A percentile compares a stretch with the other conserved stretches of the same genome.
These are phyloP conservation scores for Colletotrichum cereale DNA, from an alignment of 2,329 filamentous ascomycete species.

Conservation along the genomic window DNA sequence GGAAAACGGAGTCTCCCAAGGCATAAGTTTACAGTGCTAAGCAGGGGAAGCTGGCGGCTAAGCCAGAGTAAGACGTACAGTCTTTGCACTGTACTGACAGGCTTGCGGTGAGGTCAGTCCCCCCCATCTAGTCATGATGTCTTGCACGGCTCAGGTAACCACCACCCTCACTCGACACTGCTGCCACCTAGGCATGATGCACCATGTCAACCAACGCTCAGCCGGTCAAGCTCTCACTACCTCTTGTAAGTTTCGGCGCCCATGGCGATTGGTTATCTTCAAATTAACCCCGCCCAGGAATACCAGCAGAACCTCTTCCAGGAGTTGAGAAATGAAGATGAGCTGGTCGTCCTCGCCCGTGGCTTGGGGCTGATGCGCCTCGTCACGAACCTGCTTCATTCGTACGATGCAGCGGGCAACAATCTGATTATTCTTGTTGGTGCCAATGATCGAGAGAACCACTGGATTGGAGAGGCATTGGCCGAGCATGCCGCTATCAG, in stretches of 20 bases:
- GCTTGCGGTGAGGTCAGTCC: neutral
- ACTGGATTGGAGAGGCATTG: conserved; percentile 95
- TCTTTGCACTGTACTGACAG: neutral
- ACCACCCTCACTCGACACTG: conserved; percentile 3
- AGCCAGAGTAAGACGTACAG: neutral
- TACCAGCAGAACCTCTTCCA: conserved; percentile 97
- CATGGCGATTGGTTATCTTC: conserved; percentile 33
- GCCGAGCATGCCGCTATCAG: conserved; percentile 96
- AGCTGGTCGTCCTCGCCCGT: conserved; percentile 90
- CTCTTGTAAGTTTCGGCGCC: conserved; percentile 64
- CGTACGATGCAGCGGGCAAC: conserved; percentile 95
- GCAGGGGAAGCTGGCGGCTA: no score
- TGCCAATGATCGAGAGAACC: conserved; percentile 92
- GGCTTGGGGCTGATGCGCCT: conserved; percentile 93
- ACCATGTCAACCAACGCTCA: conserved; percentile 62
- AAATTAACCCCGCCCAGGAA: conserved; percentile 61
- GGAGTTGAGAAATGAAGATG: conserved; percentile 90
- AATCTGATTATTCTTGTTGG: conserved; percentile 91
- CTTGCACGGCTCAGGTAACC: neutral
- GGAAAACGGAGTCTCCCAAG: neutral
- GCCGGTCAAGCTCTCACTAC: conserved; percentile 85
- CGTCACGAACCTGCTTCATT: conserved; percentile 95
- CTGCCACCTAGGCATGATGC: conserved; percentile 21
- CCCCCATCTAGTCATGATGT: neutral
- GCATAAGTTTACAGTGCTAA: neutral